Evolutionary conservation across 2,329 filamentous ascomycete species (phyloP).

Genomic region (Hypomyces rosellus): DNA sequence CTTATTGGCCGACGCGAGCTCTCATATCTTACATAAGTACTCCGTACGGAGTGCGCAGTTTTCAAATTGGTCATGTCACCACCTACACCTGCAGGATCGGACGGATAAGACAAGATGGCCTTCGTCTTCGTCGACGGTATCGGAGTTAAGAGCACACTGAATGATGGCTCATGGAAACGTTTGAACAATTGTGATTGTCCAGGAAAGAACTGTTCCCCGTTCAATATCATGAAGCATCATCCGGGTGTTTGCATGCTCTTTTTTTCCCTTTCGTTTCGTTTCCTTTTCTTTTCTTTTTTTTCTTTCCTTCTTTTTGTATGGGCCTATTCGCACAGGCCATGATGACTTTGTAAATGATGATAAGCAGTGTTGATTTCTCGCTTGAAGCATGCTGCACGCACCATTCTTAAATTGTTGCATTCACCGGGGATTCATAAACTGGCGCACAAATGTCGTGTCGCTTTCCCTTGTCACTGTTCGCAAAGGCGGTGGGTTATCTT

Average conservation of each 20-base stretch:
- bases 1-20: neutral
- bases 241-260: neutral
- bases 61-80: neutral
- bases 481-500: too few species aligned
- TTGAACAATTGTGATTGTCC: neutral
- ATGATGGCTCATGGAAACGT: neutral
- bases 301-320: slow-evolving; percentile 2
- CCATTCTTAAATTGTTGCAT: too few species aligned
- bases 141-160: neutral
- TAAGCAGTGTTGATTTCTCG: too few species aligned
- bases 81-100: neutral
- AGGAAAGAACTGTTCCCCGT: neutral
- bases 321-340: neutral
- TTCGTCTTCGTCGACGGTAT: neutral
- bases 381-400: too few species aligned
- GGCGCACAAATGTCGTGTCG: too few species aligned
- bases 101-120: neutral
- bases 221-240: neutral
- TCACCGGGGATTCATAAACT: too few species aligned
- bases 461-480: too few species aligned
- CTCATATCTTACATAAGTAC: neutral
- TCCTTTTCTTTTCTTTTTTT: neutral
- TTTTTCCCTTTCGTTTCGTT: neutral
- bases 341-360: too few species aligned
- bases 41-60: too few species aligned